Base-by-base conservation (phyloP, 176 grass and related monocot species). In the Oryza coarctata region DNA sequence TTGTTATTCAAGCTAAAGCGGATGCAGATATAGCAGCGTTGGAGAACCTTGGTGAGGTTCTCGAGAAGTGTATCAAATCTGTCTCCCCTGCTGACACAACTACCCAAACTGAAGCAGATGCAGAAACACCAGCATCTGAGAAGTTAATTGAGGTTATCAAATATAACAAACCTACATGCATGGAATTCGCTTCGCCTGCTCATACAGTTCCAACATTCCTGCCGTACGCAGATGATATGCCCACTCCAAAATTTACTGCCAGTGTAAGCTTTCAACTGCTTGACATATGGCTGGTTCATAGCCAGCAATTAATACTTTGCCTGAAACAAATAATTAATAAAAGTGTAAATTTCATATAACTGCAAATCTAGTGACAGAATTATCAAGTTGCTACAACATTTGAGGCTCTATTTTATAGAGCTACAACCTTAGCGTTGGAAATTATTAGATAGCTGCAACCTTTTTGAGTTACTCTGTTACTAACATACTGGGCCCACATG, bases 211-310 rank as follows among this genome's bases (percentile, higher is more conserved):
- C 62, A 87, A 83, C 87, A 70, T 99, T 96, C 90, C 89, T 90
- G 33, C 83, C 83, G 0, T 85, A 85, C n/a, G 14, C 83, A 65
- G 87, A 90, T 45, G 79, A 77, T 43, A 88, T 94, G 85, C 89
- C 89, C 30, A 99, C 86, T 75, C 97, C 97, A 43, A 89, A 87
- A 85, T 96, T 99, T 75, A 93, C 97, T 75, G 93, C 91, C 61
- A 99, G 97, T 88, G 97, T 99, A 99, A 92, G 89, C 65, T 81
- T 75, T 72, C 7, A 27, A 43, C 4, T 17, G 14, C 20, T 36
- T 75, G 26, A 60, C 12, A 36, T 64, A 43, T 68, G 10, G 20
- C 28, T 35, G 13, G 35, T 80, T 38, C 13, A 28, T 80, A 55
- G 73, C 44, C 63, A 11, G 1, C 23, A 33, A 47, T 63, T 22